phyloP scores from a whole-genome alignment of 2,329 filamentous ascomycete genomes.

The Fusarium sp. region DNA sequence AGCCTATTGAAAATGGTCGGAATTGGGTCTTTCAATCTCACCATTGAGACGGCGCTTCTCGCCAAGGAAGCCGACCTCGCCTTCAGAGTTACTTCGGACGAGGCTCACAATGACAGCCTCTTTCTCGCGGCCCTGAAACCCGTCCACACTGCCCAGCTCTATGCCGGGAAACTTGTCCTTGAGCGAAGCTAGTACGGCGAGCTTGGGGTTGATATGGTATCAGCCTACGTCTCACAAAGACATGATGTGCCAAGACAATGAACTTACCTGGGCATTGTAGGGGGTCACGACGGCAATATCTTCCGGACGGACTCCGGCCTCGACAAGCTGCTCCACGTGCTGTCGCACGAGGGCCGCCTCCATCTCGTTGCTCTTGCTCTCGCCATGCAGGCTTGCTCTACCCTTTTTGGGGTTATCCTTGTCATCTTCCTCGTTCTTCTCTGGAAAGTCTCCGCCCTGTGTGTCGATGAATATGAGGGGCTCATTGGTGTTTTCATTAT shows the following conservation, averaged over 20 bases:
- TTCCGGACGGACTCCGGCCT: conserved; percentile 77
- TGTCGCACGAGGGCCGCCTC: conserved; percentile 81
- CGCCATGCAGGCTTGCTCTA: conserved; percentile 56
- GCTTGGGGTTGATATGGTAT: conserved; percentile 54
- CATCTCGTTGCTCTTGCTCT: conserved; percentile 90
- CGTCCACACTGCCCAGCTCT: conserved; percentile 95
- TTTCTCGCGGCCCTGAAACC: conserved; percentile 96
- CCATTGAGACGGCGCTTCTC: conserved; percentile 94
- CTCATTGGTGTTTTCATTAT: conserved; percentile 85
- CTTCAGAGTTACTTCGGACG: conserved; percentile 87
- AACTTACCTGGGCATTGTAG: conserved; percentile 84
- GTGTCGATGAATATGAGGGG: conserved; percentile 95
- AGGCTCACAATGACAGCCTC: conserved; percentile 92
- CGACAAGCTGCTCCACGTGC: conserved; percentile 79
- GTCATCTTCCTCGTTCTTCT: conserved; percentile 78
- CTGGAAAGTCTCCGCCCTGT: conserved; percentile 89
- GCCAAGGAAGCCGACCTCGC: conserved; percentile 90
- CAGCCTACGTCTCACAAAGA: conserved; percentile 17
- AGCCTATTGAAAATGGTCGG: conserved; percentile 3
- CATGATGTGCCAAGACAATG: conserved; percentile 9
- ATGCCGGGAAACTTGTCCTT: conserved; percentile 84
- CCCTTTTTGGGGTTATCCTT: conserved; percentile 55
- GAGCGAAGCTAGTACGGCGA: conserved; percentile 79
- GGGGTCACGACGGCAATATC: conserved; percentile 95
- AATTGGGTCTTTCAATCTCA: conserved; percentile 54